Percentiles rank a stretch among this genome's conserved stretches.
Evolutionary conservation across 1,284 basidiomycete genomes (phyloP).

Genomic region (Apiotrichum sp.): DNA sequence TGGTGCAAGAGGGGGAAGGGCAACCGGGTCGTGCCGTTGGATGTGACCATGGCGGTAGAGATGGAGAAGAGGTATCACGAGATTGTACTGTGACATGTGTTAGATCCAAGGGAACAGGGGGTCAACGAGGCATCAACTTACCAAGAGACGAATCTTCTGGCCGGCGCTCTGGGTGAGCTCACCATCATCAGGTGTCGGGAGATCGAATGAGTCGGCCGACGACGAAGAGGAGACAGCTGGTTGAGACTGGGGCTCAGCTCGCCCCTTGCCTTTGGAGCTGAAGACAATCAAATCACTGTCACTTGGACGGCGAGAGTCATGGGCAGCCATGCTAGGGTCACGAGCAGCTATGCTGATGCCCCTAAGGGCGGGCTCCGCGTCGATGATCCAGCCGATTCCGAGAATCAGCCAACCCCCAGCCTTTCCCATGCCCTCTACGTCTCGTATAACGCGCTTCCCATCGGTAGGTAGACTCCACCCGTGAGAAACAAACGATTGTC

Average conservation of each 20-base stretch:
- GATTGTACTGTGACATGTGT: constrained; percentile 27
- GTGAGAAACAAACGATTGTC: constrained; percentile 3
- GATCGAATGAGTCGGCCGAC: constrained; percentile 9
- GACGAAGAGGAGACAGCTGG: not conserved
- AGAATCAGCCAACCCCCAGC: constrained; percentile 42
- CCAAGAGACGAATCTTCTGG: constrained; percentile 26
- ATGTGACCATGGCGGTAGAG: constrained; percentile 42
- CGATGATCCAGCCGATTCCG: constrained; percentile 37
- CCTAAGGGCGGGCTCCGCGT: constrained; percentile 11
- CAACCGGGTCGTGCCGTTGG: constrained; percentile 36
- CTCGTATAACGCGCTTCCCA: constrained; percentile 37
- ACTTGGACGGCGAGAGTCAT: not conserved
- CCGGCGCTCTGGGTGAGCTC: not conserved
- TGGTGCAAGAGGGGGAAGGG: constrained; percentile 32
- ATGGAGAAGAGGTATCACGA: constrained; percentile 32
- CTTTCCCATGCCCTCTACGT: constrained; percentile 39
- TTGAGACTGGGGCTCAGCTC: not conserved
- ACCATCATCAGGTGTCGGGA: constrained; percentile 12
- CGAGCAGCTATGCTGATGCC: too few relatives aligned
- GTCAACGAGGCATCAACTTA: constrained; percentile 11
- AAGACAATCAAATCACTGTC: constrained; percentile 14
- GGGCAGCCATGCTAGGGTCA: too few relatives aligned
- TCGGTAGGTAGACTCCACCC: constrained; percentile 39
- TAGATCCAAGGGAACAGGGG: too few relatives aligned
- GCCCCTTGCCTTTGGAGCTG: constrained; percentile 10